Evolutionary conservation across 768 basidiomycete species (phyloP).

Genomic region (Naganishia vaughanmartiniae): DNA sequence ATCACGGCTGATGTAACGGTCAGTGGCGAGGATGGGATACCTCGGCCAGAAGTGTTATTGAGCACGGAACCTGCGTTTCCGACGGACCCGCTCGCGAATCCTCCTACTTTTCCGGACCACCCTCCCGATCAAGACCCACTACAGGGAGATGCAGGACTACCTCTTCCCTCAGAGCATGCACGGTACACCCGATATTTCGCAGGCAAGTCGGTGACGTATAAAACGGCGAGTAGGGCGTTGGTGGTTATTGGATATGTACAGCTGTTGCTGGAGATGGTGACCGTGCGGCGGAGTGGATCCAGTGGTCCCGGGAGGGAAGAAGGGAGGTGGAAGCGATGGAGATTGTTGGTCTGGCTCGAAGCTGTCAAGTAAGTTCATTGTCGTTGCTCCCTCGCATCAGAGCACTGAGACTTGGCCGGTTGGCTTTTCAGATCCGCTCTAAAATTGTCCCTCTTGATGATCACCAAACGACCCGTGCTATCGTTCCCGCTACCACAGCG

Average conservation of each 20-base stretch:
- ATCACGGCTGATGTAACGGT: background rate
- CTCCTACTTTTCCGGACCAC: background rate
- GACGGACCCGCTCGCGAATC: background rate
- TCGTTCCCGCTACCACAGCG: constrained; percentile 79
- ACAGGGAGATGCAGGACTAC: constrained; percentile 4
- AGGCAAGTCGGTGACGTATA: constrained; percentile 67
- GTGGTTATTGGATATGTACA: constrained; percentile 77
- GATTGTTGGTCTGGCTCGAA: constrained; percentile 73
- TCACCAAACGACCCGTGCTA: constrained; percentile 67
- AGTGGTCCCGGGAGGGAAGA: background rate
- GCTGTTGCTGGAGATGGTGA: constrained; percentile 83
- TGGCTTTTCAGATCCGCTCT: constrained; percentile 1
- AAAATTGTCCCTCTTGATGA: constrained; percentile 6
- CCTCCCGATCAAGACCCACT: background rate
- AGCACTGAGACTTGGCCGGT: background rate
- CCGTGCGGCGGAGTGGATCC: constrained; percentile 68
- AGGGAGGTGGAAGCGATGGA: constrained; percentile 62
- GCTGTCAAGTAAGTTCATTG: constrained; percentile 72
- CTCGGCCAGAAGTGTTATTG: background rate
- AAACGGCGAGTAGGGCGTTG: constrained; percentile 71
- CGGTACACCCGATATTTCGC: constrained; percentile 88
- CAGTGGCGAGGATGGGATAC: background rate
- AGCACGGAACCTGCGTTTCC: background rate
- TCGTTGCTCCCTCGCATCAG: background rate
- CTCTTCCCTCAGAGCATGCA: constrained; percentile 60